These are phyloP conservation scores for Conringia planisiliqua DNA, from an alignment of 345 rosid genomes.

Conservation along the genomic window DNA sequence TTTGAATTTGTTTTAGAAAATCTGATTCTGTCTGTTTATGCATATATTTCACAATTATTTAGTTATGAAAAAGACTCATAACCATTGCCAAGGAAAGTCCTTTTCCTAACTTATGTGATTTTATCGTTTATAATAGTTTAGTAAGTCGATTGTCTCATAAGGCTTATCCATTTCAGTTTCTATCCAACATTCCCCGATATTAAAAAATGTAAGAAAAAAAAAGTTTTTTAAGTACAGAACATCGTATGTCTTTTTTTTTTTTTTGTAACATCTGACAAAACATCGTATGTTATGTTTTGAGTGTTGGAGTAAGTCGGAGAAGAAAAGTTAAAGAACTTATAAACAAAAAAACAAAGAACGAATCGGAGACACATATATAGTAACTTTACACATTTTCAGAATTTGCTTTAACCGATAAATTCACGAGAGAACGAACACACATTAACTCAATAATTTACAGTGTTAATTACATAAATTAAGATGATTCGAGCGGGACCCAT, in stretches of 20 bases:
- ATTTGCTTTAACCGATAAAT: slow-evolving; percentile 13
- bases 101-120: slow-evolving; percentile 8
- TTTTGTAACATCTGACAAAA: no score
- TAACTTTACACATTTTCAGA: neutral
- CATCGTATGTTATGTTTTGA: no score
- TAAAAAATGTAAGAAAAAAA: neutral
- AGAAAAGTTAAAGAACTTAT: neutral
- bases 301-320: neutral
- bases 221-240: no score
- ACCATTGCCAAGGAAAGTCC: neutral
- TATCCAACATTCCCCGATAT: neutral
- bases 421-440: neutral
- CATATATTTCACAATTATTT: neutral
- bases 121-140: neutral
- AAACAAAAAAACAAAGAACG: neutral
- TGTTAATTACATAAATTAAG: neutral
- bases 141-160: slow-evolving; percentile 5
- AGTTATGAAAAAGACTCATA: neutral
- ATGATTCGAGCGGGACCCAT: slow-evolving; percentile 26
- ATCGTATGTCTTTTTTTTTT: no score
- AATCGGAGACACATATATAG: neutral
- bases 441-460: neutral
- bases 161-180: slow-evolving; percentile 12
- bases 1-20: neutral
- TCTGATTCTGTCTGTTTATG: neutral